Conservation (phyloP, 2,329 filamentous ascomycete species). For the Diaporthe citriasiana region DNA sequence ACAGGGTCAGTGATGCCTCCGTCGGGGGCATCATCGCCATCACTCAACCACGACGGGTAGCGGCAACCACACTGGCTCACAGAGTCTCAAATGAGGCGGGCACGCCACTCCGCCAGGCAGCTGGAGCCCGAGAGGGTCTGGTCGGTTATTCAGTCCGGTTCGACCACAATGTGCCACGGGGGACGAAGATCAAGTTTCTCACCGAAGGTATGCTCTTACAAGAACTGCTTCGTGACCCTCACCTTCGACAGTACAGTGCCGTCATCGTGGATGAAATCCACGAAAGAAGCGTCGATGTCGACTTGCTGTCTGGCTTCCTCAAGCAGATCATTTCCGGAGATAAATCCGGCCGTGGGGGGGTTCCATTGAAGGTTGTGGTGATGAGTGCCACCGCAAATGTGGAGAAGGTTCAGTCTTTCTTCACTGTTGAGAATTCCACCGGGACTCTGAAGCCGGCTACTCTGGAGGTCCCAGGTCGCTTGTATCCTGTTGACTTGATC, state of each 20-base stretch:
- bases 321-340: slow-evolving; percentile 79
- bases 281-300: slow-evolving; percentile 94
- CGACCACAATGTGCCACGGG: slow-evolving; percentile 85
- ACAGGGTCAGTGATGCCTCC: slow-evolving; percentile 57
- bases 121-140: slow-evolving; percentile 58
- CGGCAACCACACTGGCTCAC: slow-evolving; percentile 89
- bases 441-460: slow-evolving; percentile 46
- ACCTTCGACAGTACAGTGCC: slow-evolving; percentile 87
- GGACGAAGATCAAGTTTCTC: slow-evolving; percentile 91
- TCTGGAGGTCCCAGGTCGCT: slow-evolving; percentile 84
- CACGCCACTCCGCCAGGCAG: slow-evolving; percentile 62
- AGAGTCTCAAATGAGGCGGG: slow-evolving; percentile 86
- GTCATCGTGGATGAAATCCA: slow-evolving; percentile 97
- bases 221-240: slow-evolving; percentile 89
- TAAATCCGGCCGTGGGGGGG: slow-evolving; percentile 75
- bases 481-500: slow-evolving; percentile 84
- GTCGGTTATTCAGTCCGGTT: slow-evolving; percentile 98
- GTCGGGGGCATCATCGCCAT: slow-evolving; percentile 90
- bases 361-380: slow-evolving; percentile 88
- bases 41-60: slow-evolving; percentile 93
- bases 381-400: slow-evolving; percentile 98
- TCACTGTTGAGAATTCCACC: slow-evolving; percentile 55
- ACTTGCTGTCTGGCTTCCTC: slow-evolving; percentile 89
- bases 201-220: slow-evolving; percentile 97
- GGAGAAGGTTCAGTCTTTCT: slow-evolving; percentile 82